Conservation (phyloP, 768 basidiomycete genomes). For the Lactarius tabidus region DNA sequence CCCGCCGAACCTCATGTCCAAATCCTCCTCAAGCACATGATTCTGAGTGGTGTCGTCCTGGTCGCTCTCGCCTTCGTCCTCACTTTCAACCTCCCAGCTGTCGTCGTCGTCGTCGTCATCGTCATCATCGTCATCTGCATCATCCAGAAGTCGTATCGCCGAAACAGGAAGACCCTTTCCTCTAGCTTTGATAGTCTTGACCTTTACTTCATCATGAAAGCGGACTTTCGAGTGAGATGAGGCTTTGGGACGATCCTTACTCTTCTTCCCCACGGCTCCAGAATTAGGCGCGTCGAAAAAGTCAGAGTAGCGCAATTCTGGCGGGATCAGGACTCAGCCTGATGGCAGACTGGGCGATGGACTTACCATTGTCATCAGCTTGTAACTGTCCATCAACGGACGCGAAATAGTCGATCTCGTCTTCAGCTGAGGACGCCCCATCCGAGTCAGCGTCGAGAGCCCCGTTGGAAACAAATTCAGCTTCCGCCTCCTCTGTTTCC, state of each 20-base stretch:
- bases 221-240: slow-evolving; percentile 46
- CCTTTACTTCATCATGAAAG: slow-evolving; percentile 75
- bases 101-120: slow-evolving; percentile 38
- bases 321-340: background rate
- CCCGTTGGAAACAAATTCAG: slow-evolving; percentile 56
- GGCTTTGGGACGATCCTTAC: slow-evolving; percentile 24
- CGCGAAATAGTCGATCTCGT: slow-evolving; percentile 66
- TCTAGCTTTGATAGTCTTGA: slow-evolving; percentile 73
- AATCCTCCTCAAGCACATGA: slow-evolving; percentile 27
- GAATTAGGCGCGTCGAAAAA: slow-evolving; percentile 57
- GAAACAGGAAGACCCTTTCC: slow-evolving; percentile 61
- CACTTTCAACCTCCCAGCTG: slow-evolving; percentile 23
- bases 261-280: slow-evolving; percentile 25
- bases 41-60: slow-evolving; percentile 3
- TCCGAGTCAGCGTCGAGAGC: slow-evolving; percentile 48
- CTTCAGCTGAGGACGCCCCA: slow-evolving; percentile 46
- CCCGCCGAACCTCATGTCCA: slow-evolving; percentile 24
- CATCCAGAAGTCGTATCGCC: slow-evolving; percentile 38
- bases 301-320: slow-evolving; percentile 68
- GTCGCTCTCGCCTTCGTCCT: slow-evolving; percentile 18
- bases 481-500: slow-evolving; percentile 76
- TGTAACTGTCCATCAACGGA: slow-evolving; percentile 43
- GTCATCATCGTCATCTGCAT: slow-evolving; percentile 32
- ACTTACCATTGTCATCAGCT: background rate
- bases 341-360: background rate